Evolutionary conservation across 2,329 filamentous ascomycete genomes (phyloP), one percentile per base, ranked within the genome.

Genomic region (Penicillium sp.): DNA sequence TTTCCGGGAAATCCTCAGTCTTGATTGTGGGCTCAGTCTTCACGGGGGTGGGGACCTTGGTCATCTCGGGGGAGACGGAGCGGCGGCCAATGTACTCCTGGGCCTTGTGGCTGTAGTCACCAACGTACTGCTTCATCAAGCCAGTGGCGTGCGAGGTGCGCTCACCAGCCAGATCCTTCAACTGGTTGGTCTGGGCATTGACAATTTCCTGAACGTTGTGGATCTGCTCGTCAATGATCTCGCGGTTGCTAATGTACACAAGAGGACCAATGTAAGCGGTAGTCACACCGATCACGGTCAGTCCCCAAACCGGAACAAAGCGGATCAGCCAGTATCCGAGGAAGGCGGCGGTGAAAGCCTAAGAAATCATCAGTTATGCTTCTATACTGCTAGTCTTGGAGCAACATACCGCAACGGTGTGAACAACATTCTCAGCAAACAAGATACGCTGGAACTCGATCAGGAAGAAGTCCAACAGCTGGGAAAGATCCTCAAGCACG

Each of bases 401-500:
- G n/a, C 3, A 45, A 75, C 84, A 72, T 80, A 87, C 85, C 58
- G 79, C 80, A 69, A 84, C 72, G 14, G 85, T 88, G 58, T 81
- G 83, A 58, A 81, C 80, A 54, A 87, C 77, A 66, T 88, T 88
- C 79, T 88, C 86, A 31, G 83, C 85, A 66, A 88, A 88, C 58
- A 88, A 72, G 62, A 88, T 80, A 57, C 86, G 82, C 78, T 88
- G 86, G 70, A 85, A 84, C 71, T 88, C 86, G 61, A 88, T 87
- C 64, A 88, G 80, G 74, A 88, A 85, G 76, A 88, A 88, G 77
- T 88, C 87, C 75, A 85, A 79, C 53, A 88, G 77, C 75, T 88
- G 85, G 71, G 86, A 84, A 14, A 86, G 70, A 69, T 88, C 86
- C 62, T 86, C 85, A 49, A 86, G 75, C 23, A 85, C 74, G 57